Conservation (phyloP, 2,329 filamentous ascomycete genomes). For the Diaporthe sp. region DNA sequence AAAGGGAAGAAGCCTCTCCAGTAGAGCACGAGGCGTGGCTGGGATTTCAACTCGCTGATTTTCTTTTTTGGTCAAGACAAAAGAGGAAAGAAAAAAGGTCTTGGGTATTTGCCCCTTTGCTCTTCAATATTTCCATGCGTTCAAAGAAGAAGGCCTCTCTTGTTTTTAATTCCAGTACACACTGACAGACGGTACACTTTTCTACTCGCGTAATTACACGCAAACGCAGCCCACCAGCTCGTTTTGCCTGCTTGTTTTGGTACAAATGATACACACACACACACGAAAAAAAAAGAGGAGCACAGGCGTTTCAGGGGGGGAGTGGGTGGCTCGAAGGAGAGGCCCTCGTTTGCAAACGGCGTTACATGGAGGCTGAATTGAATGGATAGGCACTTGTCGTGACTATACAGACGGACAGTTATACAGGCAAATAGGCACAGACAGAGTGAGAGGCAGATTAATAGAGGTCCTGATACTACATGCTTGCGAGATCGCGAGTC, state of each 20-base stretch:
- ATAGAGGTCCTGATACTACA: not conserved
- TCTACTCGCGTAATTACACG: not conserved
- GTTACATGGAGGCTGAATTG: not conserved
- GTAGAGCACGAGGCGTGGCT: not conserved
- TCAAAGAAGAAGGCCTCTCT: not conserved
- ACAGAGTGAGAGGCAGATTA: not conserved
- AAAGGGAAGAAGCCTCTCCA: not conserved
- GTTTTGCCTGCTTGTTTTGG: not conserved
- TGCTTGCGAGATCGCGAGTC: not conserved
- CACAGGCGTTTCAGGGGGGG: slow-evolving; percentile 14
- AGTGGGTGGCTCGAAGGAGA: not conserved
- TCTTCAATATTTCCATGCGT: not conserved
- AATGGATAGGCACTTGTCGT: not conserved
- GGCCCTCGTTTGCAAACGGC: not conserved
- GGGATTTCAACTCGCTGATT: not conserved
- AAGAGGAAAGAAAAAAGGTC: not conserved
- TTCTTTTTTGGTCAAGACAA: not conserved
- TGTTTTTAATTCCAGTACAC: not conserved
- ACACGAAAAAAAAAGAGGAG: not conserved
- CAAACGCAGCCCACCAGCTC: not conserved
- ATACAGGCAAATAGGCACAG: not conserved
- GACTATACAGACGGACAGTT: not conserved
- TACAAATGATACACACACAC: not conserved
- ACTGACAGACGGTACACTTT: not conserved
- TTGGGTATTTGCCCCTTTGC: not conserved